Evolutionary conservation across 345 rosid genomes (phyloP).

Genomic region (Populus deltoides): DNA sequence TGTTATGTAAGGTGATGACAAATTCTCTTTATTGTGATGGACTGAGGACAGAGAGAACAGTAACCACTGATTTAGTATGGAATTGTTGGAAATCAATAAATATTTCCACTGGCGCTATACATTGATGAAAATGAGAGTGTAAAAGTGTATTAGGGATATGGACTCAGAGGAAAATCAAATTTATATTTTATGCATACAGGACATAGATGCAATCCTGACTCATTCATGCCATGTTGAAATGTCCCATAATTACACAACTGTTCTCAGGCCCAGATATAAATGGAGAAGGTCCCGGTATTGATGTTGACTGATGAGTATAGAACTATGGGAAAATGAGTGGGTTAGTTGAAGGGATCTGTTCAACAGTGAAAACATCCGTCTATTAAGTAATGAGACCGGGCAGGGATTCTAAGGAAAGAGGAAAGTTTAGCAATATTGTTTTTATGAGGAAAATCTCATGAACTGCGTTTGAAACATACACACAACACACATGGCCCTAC

Average conservation of each 20-base stretch:
- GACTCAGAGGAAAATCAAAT: not conserved
- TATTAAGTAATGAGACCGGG: not conserved
- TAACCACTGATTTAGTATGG: not conserved
- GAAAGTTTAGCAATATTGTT: not conserved
- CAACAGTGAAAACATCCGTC: not conserved
- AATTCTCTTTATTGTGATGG: not conserved
- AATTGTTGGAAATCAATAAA: not conserved
- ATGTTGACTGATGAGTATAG: not conserved
- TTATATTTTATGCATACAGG: not conserved
- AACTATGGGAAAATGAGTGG: not conserved
- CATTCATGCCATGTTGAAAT: not conserved
- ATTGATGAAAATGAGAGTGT: not conserved
- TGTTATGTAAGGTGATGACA: not conserved
- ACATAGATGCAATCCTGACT: not conserved
- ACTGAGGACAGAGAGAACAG: not conserved
- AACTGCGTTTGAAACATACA: not conserved
- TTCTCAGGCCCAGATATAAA: not conserved
- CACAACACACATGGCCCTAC: not conserved
- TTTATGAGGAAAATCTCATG: not conserved
- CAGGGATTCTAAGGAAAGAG: not conserved
- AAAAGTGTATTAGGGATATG: not conserved
- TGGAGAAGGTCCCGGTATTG: too few relatives aligned
- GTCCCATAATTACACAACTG: not conserved
- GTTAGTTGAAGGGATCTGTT: not conserved
- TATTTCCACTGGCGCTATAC: not conserved